A percentile compares a stretch with the other conserved stretches of the same genome.
These are phyloP conservation scores for Coemansia sp. DNA, from an alignment of 192 early-diverging fungal genomes.

Conservation along the genomic window DNA sequence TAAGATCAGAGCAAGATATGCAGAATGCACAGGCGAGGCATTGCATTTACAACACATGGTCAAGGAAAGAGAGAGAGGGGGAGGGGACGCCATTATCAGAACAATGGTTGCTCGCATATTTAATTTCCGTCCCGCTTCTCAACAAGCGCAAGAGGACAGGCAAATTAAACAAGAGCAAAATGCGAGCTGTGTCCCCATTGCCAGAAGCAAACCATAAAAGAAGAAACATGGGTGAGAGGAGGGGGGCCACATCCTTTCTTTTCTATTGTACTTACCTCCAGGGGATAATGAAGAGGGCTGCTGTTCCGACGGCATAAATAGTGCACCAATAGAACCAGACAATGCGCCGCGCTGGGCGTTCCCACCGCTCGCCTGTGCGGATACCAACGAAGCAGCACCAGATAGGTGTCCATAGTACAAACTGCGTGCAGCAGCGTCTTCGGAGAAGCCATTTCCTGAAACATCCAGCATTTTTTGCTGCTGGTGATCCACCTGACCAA, in stretches of 20 bases:
- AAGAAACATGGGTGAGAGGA: not conserved
- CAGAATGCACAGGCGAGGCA: conserved; percentile 1
- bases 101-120: not conserved
- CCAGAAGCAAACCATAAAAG: not conserved
- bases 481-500: not conserved
- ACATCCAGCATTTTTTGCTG: not conserved
- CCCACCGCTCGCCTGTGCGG: not conserved
- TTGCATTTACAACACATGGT: conserved; percentile 9
- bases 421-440: not conserved
- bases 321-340: conserved; percentile 33
- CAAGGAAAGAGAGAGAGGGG: no score
- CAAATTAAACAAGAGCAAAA: not conserved
- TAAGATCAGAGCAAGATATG: no score
- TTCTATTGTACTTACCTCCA: conserved; percentile 22
- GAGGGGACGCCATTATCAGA: not conserved
- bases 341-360: not conserved
- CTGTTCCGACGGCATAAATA: conserved; percentile 49
- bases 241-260: not conserved
- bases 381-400: not conserved
- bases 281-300: conserved; percentile 8
- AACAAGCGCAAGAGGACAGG: not conserved
- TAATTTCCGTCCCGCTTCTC: not conserved
- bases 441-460: not conserved
- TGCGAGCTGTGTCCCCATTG: not conserved
- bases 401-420: conserved; percentile 1